Base-by-base conservation (phyloP, 345 rosid species). In the Pugionium cornutum region DNA sequence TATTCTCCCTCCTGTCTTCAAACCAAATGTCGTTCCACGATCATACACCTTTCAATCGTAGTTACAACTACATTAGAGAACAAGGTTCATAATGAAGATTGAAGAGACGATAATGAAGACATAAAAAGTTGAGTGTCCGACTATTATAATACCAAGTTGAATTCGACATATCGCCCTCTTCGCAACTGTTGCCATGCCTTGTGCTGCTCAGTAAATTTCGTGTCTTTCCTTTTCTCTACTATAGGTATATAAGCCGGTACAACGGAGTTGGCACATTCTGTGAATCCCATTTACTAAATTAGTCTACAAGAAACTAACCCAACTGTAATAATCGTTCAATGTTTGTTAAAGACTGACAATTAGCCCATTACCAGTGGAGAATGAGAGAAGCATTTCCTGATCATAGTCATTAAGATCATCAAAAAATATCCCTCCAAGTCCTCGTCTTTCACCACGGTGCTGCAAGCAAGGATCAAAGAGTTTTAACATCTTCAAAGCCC, bases 171-270 rank as follows among this genome's bases (percentile, higher is more conserved):
- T 66, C 99, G 89, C 2, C 99, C 99, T 75, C 99, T 74, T 7
- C 99, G 88, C 75, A 94, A 65, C 70, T 94, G 99, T 67, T 94
- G 99, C 97, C 97, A 94, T 27, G 91, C 97, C 82, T 88, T 90
- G 76, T 94, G 86, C 57, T 76, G 69, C 63, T 94, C 96, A 3
- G 88, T 85, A 59, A 81, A 94, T 6, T 88, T 84, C 9, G 48
- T 85, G 51, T 90, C 88, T 70, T 84, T 94, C 79, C 96, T 84
- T 76, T 76, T 90, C 72, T 86, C 92, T 59, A 94, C 69, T 52
- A 94, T 88, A 29, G 99, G 99, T 74, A 90, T 75, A 68, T 94
- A 94, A 62, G 97, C 97, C 25, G 95, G 92, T 59, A 94, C 75
- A 59, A 94, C 99, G 32, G 97, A 85, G 68, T 86, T 85, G 1